Conservation (phyloP, 1,284 basidiomycete genomes). For the Austroboletus niveus region DNA sequence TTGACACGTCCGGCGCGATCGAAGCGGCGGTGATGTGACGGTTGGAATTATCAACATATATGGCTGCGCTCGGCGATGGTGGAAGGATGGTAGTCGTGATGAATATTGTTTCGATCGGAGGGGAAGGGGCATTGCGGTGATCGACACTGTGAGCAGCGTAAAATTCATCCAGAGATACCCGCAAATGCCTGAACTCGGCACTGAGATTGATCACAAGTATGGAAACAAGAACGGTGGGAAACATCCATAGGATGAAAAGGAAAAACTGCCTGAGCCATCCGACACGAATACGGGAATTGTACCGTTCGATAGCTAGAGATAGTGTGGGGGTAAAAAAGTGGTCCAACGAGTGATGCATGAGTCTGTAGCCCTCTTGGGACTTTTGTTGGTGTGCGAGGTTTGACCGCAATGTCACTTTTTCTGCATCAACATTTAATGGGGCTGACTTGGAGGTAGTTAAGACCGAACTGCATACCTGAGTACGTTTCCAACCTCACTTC, state of each 20-base stretch:
- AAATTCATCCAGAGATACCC: constrained; percentile 35
- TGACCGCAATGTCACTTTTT: constrained; percentile 18
- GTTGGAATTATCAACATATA: not conserved
- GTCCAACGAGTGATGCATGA: constrained; percentile 54
- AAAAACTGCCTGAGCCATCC: constrained; percentile 28
- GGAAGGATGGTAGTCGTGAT: constrained; percentile 35
- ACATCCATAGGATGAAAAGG: constrained; percentile 29
- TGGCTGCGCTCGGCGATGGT: constrained; percentile 6
- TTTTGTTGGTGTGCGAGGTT: constrained; percentile 29
- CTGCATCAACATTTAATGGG: constrained; percentile 15
- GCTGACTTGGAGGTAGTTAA: not conserved
- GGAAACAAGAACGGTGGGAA: constrained; percentile 31
- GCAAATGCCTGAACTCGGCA: constrained; percentile 39
- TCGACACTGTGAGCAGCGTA: constrained; percentile 21
- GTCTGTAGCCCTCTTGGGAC: constrained; percentile 31
- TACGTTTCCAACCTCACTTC: constrained; percentile 56
- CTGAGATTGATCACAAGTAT: constrained; percentile 34
- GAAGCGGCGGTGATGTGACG: constrained; percentile 2
- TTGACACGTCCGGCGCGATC: constrained; percentile 6
- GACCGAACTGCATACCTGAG: constrained; percentile 39
- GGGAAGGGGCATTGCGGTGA: constrained; percentile 15
- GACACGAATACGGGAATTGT: constrained; percentile 13
- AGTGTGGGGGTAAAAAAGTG: constrained; percentile 57
- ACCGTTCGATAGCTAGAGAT: constrained; percentile 36
- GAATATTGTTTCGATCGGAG: constrained; percentile 25